Conservation (phyloP, 2,329 filamentous ascomycete genomes). For the Mycocentrospora acerina region DNA sequence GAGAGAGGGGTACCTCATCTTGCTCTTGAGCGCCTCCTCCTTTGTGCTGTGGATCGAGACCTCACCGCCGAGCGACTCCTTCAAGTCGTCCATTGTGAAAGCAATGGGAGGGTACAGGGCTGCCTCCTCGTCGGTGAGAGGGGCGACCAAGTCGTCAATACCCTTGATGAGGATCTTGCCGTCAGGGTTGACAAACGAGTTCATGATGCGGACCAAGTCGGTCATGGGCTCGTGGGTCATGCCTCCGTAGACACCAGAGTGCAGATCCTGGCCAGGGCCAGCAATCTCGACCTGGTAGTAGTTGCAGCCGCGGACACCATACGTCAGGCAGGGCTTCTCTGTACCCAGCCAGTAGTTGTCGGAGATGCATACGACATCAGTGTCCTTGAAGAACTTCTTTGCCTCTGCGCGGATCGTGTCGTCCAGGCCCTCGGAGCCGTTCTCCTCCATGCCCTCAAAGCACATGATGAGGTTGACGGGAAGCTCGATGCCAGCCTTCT, state of each 20-base stretch:
- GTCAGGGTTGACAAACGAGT: constrained; percentile 79
- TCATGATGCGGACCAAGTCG: constrained; percentile 81
- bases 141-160: constrained; percentile 88
- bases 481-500: constrained; percentile 90
- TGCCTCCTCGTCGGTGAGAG: constrained; percentile 83
- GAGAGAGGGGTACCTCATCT: constrained; percentile 92
- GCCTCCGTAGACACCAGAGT: constrained; percentile 96
- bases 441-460: constrained; percentile 99
- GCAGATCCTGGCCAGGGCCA: constrained; percentile 88
- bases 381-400: constrained; percentile 91
- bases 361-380: constrained; percentile 95
- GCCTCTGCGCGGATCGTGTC: constrained; percentile 90
- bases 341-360: constrained; percentile 99
- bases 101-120: constrained; percentile 84
- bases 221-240: constrained; percentile 99
- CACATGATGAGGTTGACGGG: constrained; percentile 99
- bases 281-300: constrained; percentile 94
- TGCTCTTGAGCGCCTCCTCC: constrained; percentile 89
- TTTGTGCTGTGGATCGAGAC: constrained; percentile 87
- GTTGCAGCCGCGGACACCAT: constrained; percentile 94
- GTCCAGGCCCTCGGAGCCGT: constrained; percentile 93
- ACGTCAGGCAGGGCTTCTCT: constrained; percentile 96
- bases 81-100: constrained; percentile 94
- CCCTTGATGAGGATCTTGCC: constrained; percentile 96
- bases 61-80: constrained; percentile 86